Conservation (phyloP, 2,329 filamentous ascomycete species). For the Pseudogymnoascus sp. region DNA sequence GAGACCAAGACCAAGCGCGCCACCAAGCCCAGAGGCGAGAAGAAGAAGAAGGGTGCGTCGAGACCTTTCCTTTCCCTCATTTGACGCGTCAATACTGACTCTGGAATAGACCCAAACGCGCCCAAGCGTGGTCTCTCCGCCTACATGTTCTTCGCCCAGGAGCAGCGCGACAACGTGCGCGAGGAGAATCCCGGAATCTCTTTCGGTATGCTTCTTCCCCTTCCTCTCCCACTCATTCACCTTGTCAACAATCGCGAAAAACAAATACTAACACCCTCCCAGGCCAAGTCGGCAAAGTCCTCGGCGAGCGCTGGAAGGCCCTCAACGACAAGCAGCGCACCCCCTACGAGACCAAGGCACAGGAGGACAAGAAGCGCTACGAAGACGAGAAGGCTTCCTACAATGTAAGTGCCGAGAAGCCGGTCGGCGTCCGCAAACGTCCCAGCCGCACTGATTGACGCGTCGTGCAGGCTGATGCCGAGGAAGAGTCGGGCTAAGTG, state of each 20-base stretch:
- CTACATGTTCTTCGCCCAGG: slow-evolving; percentile 99
- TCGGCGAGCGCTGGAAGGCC: slow-evolving; percentile 98
- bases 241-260: too few relatives aligned
- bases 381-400: slow-evolving; percentile 96
- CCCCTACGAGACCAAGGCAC: slow-evolving; percentile 95
- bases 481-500: slow-evolving; percentile 39
- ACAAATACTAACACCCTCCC: slow-evolving; percentile 18
- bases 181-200: slow-evolving; percentile 97
- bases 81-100: slow-evolving; percentile 13
- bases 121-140: slow-evolving; percentile 98
- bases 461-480: slow-evolving; percentile 42
- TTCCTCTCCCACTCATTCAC: slow-evolving; percentile 14
- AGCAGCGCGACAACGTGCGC: slow-evolving; percentile 95
- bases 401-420: slow-evolving; percentile 52
- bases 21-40: slow-evolving; percentile 48
- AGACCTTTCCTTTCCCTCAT: background rate
- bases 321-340: slow-evolving; percentile 84
- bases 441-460: slow-evolving; percentile 26
- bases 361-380: slow-evolving; percentile 96
- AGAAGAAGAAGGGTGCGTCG: slow-evolving; percentile 63
- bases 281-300: slow-evolving; percentile 95
- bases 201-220: slow-evolving; percentile 56
- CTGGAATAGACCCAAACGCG: slow-evolving; percentile 69
- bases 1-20: slow-evolving; percentile 54
- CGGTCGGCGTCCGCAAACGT: slow-evolving; percentile 18